Evolutionary conservation across 2,329 filamentous ascomycete genomes (phyloP).

Genomic region (Penicillium sp.): DNA sequence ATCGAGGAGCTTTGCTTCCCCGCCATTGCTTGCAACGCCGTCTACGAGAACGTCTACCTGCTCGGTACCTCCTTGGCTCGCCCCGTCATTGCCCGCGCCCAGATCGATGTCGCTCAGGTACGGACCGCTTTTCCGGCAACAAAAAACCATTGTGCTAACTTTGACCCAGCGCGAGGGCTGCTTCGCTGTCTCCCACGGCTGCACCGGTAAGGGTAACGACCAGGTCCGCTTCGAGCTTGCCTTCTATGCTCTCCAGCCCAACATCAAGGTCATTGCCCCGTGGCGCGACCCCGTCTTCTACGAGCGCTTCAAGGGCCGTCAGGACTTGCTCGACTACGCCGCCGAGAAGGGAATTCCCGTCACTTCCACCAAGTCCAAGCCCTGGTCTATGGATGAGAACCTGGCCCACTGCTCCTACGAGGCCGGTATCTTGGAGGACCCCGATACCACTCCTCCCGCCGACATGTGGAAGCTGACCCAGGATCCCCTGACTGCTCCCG

Average conservation of each 20-base stretch:
- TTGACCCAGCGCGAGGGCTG: conserved; percentile 41
- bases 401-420: conserved; percentile 70
- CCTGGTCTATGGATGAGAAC: conserved; percentile 50
- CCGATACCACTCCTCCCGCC: conserved; percentile 60
- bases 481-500: conserved; percentile 66
- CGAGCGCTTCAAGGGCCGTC: conserved; percentile 48
- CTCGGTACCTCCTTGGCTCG: conserved; percentile 49
- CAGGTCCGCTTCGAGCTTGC: conserved; percentile 51
- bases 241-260: conserved; percentile 48
- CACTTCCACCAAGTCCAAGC: conserved; percentile 49
- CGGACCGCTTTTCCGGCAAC: background rate
- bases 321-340: conserved; percentile 50
- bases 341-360: conserved; percentile 47
- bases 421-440: conserved; percentile 59
- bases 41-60: conserved; percentile 65
- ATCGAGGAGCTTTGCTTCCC: conserved; percentile 77
- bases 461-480: conserved; percentile 73
- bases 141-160: background rate
- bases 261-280: conserved; percentile 49
- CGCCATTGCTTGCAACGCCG: conserved; percentile 61
- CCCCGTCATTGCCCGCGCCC: conserved; percentile 48
- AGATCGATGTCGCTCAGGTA: conserved; percentile 36
- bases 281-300: conserved; percentile 50
- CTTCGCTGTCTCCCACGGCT: conserved; percentile 45
- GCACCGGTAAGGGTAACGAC: conserved; percentile 49